Evolutionary conservation across 306 rosid genomes (phyloP).

Genomic region (Glycyrrhiza uralensis): DNA sequence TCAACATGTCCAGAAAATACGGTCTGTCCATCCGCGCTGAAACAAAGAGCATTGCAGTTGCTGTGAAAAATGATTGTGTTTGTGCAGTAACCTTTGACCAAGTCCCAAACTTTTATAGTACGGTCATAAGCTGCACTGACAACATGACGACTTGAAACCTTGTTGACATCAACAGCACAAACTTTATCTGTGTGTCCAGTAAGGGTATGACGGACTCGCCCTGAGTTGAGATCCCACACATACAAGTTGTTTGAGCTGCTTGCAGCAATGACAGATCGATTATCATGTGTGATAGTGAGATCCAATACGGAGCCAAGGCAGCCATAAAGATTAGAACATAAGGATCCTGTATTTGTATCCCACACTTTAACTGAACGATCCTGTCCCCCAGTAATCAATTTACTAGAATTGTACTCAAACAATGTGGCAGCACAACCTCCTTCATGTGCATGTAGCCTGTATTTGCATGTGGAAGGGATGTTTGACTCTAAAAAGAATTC

Average conservation of each 20-base stretch:
- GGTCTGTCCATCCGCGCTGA: conserved; percentile 88
- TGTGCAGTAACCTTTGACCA: conserved; percentile 90
- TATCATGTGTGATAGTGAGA: conserved; percentile 81
- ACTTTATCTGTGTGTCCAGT: conserved; percentile 95
- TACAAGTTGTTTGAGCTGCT: conserved; percentile 94
- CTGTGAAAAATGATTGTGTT: conserved; percentile 77
- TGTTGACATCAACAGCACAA: conserved; percentile 92
- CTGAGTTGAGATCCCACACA: conserved; percentile 80
- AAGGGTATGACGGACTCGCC: conserved; percentile 85
- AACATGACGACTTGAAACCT: conserved; percentile 75
- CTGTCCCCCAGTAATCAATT: conserved; percentile 89
- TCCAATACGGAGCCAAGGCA: conserved; percentile 96
- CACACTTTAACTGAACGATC: conserved; percentile 82
- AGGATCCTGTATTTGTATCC: conserved; percentile 79
- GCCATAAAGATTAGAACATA: conserved; percentile 61
- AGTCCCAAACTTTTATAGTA: conserved; percentile 94
- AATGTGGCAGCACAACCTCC: conserved; percentile 90
- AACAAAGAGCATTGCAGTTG: conserved; percentile 84
- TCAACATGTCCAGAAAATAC: conserved; percentile 90
- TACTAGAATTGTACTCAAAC: conserved; percentile 74
- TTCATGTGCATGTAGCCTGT: conserved; percentile 77
- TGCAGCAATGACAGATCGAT: conserved; percentile 85
- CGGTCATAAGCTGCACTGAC: conserved; percentile 97
- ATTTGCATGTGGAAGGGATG: conserved; percentile 70
- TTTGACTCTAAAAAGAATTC: conserved; percentile 75